Percentiles rank a stretch among this genome's conserved stretches.
Evolutionary conservation across 2,329 filamentous ascomycete genomes (phyloP).

Genomic region (Thermoascus crustaceus): DNA sequence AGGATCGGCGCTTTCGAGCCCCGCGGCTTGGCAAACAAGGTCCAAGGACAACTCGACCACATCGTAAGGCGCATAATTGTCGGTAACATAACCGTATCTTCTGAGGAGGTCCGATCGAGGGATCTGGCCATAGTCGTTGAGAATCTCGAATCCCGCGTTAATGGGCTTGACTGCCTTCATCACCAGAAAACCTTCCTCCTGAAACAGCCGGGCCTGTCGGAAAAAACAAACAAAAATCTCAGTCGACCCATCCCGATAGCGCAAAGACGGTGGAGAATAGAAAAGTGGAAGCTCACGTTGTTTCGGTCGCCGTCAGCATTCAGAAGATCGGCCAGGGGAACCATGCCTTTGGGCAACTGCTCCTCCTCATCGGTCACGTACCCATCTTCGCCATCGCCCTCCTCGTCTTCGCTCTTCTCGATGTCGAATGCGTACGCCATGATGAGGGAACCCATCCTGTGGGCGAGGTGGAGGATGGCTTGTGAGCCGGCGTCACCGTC

Average conservation of each 20-base stretch:
- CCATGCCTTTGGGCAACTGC: conserved; percentile 68
- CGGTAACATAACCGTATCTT: conserved; percentile 79
- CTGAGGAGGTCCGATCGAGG: conserved; percentile 74
- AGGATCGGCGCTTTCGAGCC: conserved; percentile 20
- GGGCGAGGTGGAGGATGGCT: conserved; percentile 51
- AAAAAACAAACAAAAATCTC: conserved; percentile 6
- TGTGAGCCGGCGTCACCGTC: conserved; percentile 34
- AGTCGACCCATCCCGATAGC: too few relatives aligned
- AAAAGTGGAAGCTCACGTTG: too few relatives aligned
- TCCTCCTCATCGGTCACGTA: conserved; percentile 57
- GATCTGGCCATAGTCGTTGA: conserved; percentile 83
- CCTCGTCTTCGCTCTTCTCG: conserved; percentile 49
- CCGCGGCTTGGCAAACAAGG: conserved; percentile 42
- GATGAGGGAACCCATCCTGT: conserved; percentile 77
- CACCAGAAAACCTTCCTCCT: conserved; percentile 52
- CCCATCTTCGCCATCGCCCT: conserved; percentile 46
- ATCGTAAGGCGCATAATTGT: conserved; percentile 68
- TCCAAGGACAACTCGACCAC: conserved; percentile 69
- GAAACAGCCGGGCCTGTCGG: conserved; percentile 49
- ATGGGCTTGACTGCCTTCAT: conserved; percentile 67
- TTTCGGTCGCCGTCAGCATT: conserved; percentile 79
- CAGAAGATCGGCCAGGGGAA: conserved; percentile 81
- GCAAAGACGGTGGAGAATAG: too few relatives aligned
- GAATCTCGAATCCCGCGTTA: conserved; percentile 62
- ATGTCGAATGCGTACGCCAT: conserved; percentile 93